A percentile compares a stretch with the other conserved stretches of the same genome.
phyloP scores from a whole-genome alignment of 768 basidiomycete genomes.

The Mycena rosella region DNA sequence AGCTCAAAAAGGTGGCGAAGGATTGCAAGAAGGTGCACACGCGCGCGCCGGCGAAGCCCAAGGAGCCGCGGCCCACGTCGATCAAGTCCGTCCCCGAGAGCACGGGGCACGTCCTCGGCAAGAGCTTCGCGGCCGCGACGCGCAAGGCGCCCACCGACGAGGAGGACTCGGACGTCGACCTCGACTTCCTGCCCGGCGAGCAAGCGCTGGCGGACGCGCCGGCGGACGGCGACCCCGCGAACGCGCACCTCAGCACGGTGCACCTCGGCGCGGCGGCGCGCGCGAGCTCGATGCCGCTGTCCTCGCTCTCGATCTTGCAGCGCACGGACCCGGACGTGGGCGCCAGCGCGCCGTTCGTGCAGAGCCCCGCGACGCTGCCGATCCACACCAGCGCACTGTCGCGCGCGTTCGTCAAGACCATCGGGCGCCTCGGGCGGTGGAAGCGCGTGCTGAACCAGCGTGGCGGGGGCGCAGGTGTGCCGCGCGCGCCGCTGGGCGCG shows the following conservation, averaged over 20 bases:
- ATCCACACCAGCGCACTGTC: conserved; percentile 76
- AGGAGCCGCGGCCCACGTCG: conserved; percentile 43
- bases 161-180: conserved; percentile 80
- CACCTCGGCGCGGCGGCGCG: conserved; percentile 56
- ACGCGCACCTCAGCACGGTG: conserved; percentile 59
- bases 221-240: conserved; percentile 57
- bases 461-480: conserved; percentile 17
- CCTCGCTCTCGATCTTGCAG: conserved; percentile 73
- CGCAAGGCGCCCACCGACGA: conserved; percentile 58
- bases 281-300: conserved; percentile 63
- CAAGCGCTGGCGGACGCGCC: conserved; percentile 46
- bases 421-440: conserved; percentile 87
- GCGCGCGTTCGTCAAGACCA: conserved; percentile 83
- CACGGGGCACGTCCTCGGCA: conserved; percentile 66
- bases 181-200: conserved; percentile 77
- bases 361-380: conserved; percentile 61
- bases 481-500: conserved; percentile 47
- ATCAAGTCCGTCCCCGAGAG: conserved; percentile 49
- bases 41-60: conserved; percentile 52
- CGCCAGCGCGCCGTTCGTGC: conserved; percentile 48
- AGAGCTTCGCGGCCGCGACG: conserved; percentile 74
- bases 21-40: conserved; percentile 82
- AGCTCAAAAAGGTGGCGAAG: conserved; percentile 85
- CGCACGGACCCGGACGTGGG: conserved; percentile 61
- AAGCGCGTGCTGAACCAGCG: conserved; percentile 78